phyloP scores from a whole-genome alignment of 1,139 yeast genomes.

The Citeromyces siamensis region DNA sequence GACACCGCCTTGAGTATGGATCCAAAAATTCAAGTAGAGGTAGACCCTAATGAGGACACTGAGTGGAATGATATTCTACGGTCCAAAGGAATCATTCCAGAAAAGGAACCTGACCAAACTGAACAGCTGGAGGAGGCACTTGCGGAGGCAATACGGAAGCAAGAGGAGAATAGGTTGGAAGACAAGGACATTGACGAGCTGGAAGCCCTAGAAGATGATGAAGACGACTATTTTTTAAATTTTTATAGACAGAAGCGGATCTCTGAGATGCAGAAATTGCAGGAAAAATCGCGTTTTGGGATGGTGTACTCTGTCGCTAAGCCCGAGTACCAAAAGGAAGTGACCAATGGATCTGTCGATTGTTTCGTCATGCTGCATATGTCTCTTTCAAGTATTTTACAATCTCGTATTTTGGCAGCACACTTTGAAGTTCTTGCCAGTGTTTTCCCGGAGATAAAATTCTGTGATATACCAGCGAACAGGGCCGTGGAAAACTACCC shows the following conservation, averaged over 20 bases:
- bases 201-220: slow-evolving; percentile 35
- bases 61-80: slow-evolving; percentile 97
- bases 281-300: slow-evolving; percentile 60
- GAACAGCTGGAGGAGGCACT: slow-evolving; percentile 78
- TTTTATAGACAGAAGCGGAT: slow-evolving; percentile 67
- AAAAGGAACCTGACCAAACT: slow-evolving; percentile 81
- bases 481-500: slow-evolving; percentile 92
- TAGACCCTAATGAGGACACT: slow-evolving; percentile 91
- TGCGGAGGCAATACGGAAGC: slow-evolving; percentile 67
- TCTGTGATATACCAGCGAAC: slow-evolving; percentile 80
- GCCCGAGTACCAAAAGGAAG: slow-evolving; percentile 78
- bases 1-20: no score
- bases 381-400: slow-evolving; percentile 56
- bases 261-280: slow-evolving; percentile 53
- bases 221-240: slow-evolving; percentile 20
- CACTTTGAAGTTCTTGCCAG: slow-evolving; percentile 38
- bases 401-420: slow-evolving; percentile 57
- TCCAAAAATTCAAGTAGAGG: slow-evolving; percentile 60
- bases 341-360: slow-evolving; percentile 63
- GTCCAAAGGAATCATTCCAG: slow-evolving; percentile 84
- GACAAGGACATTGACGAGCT: slow-evolving; percentile 66
- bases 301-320: slow-evolving; percentile 65
- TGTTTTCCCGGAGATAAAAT: slow-evolving; percentile 70
- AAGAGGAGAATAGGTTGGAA: slow-evolving; percentile 67
- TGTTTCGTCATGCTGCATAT: slow-evolving; percentile 65